Evolutionary conservation across 495 filamentous ascomycete species (phyloP), one percentile per base, ranked within the genome.

Genomic region (Tetracladium marchalianum): DNA sequence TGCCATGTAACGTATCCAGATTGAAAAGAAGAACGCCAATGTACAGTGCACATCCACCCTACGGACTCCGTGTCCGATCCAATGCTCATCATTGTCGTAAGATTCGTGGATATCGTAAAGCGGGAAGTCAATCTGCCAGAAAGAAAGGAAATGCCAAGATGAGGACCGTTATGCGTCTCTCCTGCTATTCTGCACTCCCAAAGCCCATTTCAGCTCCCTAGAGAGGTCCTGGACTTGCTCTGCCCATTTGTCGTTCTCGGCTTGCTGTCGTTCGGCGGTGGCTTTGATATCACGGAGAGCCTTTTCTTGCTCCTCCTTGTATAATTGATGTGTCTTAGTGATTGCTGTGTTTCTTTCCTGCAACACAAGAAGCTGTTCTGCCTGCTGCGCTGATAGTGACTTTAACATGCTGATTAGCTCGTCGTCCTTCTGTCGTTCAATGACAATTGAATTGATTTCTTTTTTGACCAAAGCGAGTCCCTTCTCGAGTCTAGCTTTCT

Each of bases 321-420:
- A 87, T 11, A 66, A 58, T 44, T 81, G 74, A 57, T 82, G 82
- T 38, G 67, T 62, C 18, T 50, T 60, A 17, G 66, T 60, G 13
- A 86, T 69, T 11, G 68, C 72, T 10, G 82, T 76, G 54, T 87
- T 85, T 31, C 74, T 69, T 31, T 70, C 65, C 50, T 67, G 61
- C 35, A 80, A 63, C 39, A 71, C 66, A 34, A 75, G 70, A n/a
- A 84, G 69, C 46, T 84, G 80, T 33, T 71, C 73, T 41, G 80
- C 73, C 63, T 85, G 80, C 61, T 87, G 80, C 42, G 85, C 81
- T 53, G 77, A 76, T 27, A 87, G 60, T 40, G 75, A 69, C 41
- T 82, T 70, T 31, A 87, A 64, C 38, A 60, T 64, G 41, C 57
- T 63, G 48, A 74, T 75, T 49, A 74, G 72, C 37, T 78, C 75